Conservation (phyloP, 192 early-diverging fungal species). For the Backusella australiensis region DNA sequence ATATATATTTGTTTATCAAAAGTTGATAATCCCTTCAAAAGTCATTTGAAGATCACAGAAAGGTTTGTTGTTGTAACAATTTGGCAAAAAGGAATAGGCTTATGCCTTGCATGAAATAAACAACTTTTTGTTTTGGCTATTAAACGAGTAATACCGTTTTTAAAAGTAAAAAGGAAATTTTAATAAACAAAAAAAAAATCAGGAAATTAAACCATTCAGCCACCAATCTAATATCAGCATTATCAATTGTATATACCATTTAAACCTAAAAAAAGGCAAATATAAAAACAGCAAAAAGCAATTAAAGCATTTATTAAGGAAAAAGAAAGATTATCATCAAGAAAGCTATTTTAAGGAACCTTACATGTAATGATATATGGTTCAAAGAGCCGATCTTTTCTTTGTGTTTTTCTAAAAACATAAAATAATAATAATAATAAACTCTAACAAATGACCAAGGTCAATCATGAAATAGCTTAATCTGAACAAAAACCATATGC, state of each 20-base stretch:
- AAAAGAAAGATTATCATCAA: not conserved
- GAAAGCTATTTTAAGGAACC: not conserved
- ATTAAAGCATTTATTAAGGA: not conserved
- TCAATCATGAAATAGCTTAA: not conserved
- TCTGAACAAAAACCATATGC: not conserved
- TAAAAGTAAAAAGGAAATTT: not conserved
- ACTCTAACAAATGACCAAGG: not conserved
- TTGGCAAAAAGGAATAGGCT: not conserved
- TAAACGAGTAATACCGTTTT: not conserved
- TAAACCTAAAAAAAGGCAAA: not conserved
- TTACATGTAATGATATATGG: not conserved
- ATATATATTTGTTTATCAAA: not conserved
- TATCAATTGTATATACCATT: not conserved
- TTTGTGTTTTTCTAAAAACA: not conserved
- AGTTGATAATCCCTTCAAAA: not conserved
- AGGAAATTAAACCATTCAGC: not conserved
- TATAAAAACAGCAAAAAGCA: not conserved
- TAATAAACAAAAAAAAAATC: not conserved
- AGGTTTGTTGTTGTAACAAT: not conserved
- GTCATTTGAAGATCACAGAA: not conserved
- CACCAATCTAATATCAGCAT: not conserved
- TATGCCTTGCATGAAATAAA: not conserved
- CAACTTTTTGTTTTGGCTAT: not conserved
- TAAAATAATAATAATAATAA: not conserved
- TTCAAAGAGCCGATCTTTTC: not conserved